A percentile compares a stretch with the other conserved stretches of the same genome.
Evolutionary conservation across 2,329 filamentous ascomycete genomes (phyloP).

Genomic region (Purpureocillium takamizusanense): DNA sequence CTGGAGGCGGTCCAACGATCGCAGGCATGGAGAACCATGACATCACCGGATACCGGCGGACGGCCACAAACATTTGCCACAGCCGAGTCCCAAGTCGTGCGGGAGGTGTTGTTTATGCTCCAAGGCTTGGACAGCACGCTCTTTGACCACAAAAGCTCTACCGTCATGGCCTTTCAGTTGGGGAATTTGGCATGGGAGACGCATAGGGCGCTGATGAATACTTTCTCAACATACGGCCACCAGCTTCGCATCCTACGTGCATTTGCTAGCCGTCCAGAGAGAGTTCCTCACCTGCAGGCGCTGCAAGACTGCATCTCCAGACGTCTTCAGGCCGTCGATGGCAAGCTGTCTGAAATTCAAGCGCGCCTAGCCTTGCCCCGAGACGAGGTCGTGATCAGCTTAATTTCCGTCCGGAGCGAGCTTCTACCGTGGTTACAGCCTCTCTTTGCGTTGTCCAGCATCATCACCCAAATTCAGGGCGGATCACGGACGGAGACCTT

Average conservation of each 20-base stretch:
- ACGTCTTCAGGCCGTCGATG: constrained; percentile 50
- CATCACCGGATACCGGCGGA: constrained; percentile 22
- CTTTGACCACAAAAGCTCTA: constrained; percentile 41
- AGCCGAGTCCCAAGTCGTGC: constrained; percentile 63
- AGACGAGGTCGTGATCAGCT: constrained; percentile 52
- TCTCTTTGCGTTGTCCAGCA: constrained; percentile 49
- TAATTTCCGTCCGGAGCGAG: constrained; percentile 52
- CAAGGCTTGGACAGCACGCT: constrained; percentile 67
- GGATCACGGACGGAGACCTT: constrained; percentile 47
- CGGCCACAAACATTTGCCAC: constrained; percentile 35
- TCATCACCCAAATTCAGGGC: constrained; percentile 49
- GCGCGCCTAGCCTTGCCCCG: constrained; percentile 45
- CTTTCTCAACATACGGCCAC: constrained; percentile 37
- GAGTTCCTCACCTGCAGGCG: constrained; percentile 56
- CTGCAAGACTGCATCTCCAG: constrained; percentile 56
- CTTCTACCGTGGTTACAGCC: constrained; percentile 43
- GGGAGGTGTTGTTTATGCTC: constrained; percentile 80
- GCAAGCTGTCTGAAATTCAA: constrained; percentile 49
- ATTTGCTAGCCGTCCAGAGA: constrained; percentile 34
- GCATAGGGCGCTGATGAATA: constrained; percentile 36
- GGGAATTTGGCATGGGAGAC: constrained; percentile 39
- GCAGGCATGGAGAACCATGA: constrained; percentile 26
- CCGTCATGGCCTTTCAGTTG: constrained; percentile 34
- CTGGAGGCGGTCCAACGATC: constrained; percentile 20
- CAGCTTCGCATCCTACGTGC: constrained; percentile 35